Percentiles rank a stretch among this genome's conserved stretches.
phyloP scores from a whole-genome alignment of 257 asterid genomes.

The Nicotiana tabacum region DNA sequence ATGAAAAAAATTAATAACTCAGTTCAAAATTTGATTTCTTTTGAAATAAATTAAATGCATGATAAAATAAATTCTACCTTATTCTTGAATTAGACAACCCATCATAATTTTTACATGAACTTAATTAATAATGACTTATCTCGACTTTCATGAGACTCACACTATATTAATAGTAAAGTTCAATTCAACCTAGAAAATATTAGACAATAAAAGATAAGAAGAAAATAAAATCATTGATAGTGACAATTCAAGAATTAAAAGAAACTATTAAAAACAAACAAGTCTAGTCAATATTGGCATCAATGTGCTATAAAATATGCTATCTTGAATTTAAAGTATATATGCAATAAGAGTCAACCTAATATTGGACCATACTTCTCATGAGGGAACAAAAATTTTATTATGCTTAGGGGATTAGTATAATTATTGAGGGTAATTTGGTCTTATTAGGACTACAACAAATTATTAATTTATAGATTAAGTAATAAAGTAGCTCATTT shows the following conservation, averaged over 20 bases:
- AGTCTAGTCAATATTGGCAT: neutral
- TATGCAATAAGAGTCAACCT: neutral
- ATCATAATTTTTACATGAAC: neutral
- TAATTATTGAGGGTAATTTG: constrained; percentile 12
- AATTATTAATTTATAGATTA: no score
- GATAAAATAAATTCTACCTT: neutral
- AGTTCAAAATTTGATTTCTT: neutral
- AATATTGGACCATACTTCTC: neutral
- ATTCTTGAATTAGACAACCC: neutral
- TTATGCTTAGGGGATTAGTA: neutral
- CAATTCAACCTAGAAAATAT: neutral
- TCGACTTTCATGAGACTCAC: neutral
- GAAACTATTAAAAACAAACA: neutral
- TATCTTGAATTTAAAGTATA: neutral
- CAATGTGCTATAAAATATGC: neutral
- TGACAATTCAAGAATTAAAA: neutral
- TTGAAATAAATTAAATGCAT: neutral
- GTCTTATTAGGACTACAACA: constrained; percentile 10
- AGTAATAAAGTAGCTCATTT: neutral
- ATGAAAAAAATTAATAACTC: neutral
- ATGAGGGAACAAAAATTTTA: no score
- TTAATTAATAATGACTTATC: neutral
- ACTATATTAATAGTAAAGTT: neutral
- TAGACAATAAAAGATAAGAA: neutral
- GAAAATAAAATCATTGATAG: neutral